Percentiles rank a stretch among this genome's conserved stretches.
Evolutionary conservation across 1,284 basidiomycete species (phyloP).

Genomic region (Pseudozyma pruni): DNA sequence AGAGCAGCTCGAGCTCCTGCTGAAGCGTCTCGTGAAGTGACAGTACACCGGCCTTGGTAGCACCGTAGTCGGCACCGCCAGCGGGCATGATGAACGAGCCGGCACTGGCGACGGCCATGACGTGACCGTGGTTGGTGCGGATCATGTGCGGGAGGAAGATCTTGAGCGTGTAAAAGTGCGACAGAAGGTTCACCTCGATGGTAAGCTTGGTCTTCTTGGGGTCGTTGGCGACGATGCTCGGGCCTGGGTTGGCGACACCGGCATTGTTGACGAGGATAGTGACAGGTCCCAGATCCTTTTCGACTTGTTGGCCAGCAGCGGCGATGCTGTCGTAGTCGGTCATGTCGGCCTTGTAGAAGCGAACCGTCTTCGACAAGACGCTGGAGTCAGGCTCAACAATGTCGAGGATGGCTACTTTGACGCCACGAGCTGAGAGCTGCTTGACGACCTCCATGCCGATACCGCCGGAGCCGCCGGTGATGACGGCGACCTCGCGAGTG

Average conservation of each 20-base stretch:
- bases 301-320: slow-evolving; percentile 45
- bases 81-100: slow-evolving; percentile 60
- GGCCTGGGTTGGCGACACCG: slow-evolving; percentile 58
- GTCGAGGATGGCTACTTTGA: slow-evolving; percentile 66
- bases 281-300: slow-evolving; percentile 45
- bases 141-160: slow-evolving; percentile 64
- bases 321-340: slow-evolving; percentile 54
- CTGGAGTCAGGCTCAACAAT: slow-evolving; percentile 43
- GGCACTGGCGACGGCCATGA: slow-evolving; percentile 56
- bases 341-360: slow-evolving; percentile 60
- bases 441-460: slow-evolving; percentile 63
- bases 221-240: slow-evolving; percentile 48
- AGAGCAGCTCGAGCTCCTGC: slow-evolving; percentile 57
- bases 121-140: slow-evolving; percentile 61
- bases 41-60: slow-evolving; percentile 58
- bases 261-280: slow-evolving; percentile 54
- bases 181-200: slow-evolving; percentile 61
- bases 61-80: slow-evolving; percentile 57
- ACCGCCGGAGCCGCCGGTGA: slow-evolving; percentile 66
- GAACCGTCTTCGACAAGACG: slow-evolving; percentile 17
- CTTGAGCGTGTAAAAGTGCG: slow-evolving; percentile 59
- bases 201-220: slow-evolving; percentile 45
- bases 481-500: slow-evolving; percentile 58
- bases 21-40: slow-evolving; percentile 61
- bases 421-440: slow-evolving; percentile 35